These are phyloP conservation scores for Pycnococcus provasolii DNA, from an alignment of 139 green algal genomes.

Conservation along the genomic window DNA sequence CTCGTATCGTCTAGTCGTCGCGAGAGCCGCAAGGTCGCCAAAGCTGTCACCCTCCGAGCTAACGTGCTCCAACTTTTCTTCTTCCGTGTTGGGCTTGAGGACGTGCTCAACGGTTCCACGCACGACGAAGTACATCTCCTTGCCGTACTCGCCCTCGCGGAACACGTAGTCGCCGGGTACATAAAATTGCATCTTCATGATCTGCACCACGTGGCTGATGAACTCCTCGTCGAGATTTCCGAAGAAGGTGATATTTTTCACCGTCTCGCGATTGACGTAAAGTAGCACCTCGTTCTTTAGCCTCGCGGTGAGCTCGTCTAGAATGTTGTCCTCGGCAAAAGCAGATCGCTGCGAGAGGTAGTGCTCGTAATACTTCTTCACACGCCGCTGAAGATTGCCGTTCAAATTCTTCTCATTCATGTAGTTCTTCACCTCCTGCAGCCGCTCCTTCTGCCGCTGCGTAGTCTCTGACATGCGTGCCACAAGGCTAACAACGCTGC, in stretches of 20 bases:
- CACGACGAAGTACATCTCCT: neutral
- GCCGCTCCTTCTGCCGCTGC: neutral
- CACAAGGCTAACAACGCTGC: constrained; percentile 20
- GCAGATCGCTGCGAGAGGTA: neutral
- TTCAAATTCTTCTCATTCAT: constrained; percentile 6
- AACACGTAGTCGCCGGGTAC: constrained; percentile 1
- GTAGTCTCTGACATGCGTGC: constrained; percentile 4
- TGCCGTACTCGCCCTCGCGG: neutral
- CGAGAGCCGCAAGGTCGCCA: no score
- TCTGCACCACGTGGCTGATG: constrained; percentile 4
- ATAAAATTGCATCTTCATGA: constrained; percentile 12
- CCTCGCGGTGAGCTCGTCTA: constrained; percentile 7
- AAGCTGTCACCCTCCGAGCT: no score
- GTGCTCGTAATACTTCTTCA: constrained; percentile 17
- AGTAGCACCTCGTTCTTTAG: constrained; percentile 25
- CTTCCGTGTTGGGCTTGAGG: neutral
- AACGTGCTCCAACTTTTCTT: no score
- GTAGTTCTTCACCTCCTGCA: constrained; percentile 5
- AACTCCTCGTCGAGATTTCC: constrained; percentile 8
- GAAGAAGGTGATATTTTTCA: constrained; percentile 28
- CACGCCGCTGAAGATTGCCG: neutral
- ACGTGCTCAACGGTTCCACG: neutral
- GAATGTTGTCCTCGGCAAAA: constrained; percentile 8
- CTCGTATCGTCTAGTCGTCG: no score
- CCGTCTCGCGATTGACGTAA: constrained; percentile 22